These are phyloP conservation scores for Aspergillus felis DNA, from an alignment of 2,329 filamentous ascomycete genomes.

Conservation along the genomic window DNA sequence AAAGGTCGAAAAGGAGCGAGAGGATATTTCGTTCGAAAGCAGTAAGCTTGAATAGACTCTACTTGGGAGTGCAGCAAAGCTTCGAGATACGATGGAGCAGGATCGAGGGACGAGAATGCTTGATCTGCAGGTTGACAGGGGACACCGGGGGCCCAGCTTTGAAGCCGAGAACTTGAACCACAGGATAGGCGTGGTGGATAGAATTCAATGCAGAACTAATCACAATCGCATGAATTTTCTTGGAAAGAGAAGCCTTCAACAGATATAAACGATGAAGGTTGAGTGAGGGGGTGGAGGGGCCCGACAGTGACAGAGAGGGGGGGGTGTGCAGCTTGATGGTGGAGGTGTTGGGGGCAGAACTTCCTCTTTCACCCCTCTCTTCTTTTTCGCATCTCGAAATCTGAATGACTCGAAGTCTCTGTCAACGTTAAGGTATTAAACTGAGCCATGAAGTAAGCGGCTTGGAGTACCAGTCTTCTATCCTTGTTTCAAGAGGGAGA, in stretches of 20 bases:
- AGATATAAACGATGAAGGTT: neutral
- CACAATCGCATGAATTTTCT: neutral
- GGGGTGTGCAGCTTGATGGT: neutral
- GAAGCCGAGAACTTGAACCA: slow-evolving; percentile 19
- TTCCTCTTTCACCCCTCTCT: neutral
- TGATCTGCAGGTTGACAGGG: slow-evolving; percentile 21
- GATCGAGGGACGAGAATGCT: slow-evolving; percentile 17
- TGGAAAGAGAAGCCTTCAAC: neutral
- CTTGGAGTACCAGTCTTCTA: neutral
- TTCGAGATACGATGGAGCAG: slow-evolving; percentile 7
- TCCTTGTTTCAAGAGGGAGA: neutral
- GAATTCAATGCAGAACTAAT: neutral
- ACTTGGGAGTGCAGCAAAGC: slow-evolving; percentile 10
- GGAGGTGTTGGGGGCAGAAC: neutral
- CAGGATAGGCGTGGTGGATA: slow-evolving; percentile 6
- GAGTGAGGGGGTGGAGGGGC: neutral
- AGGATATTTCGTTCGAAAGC: neutral
- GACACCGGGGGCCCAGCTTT: slow-evolving; percentile 25
- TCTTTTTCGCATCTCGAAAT: neutral
- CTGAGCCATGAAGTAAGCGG: neutral
- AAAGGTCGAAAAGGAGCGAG: neutral
- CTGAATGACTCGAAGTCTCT: neutral
- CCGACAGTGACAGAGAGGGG: neutral
- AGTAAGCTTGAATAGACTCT: neutral
- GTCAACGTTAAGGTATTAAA: neutral